These are phyloP conservation scores for Pythium brassicae DNA, from an alignment of 352 stramenopile species.

Conservation along the genomic window DNA sequence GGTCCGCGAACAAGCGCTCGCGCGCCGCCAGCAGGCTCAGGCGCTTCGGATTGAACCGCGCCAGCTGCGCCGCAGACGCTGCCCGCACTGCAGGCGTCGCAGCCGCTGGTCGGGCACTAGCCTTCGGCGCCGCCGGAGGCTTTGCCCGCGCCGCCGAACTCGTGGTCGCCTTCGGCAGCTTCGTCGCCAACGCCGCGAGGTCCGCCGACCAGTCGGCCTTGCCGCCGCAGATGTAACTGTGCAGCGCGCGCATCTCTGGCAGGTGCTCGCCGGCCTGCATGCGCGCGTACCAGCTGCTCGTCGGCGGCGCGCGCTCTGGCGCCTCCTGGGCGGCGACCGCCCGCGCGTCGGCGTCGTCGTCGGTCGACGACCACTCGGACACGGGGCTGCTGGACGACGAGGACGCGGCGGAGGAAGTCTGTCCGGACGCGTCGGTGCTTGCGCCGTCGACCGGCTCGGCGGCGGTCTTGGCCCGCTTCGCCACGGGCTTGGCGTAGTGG, in stretches of 20 bases:
- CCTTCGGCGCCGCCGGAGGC: neutral
- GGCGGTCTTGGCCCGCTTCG: slow-evolving; percentile 9
- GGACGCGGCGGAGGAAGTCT: slow-evolving; percentile 10
- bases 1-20: slow-evolving; percentile 37
- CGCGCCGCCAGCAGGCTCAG: slow-evolving; percentile 56
- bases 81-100: neutral
- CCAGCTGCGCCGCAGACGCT: slow-evolving; percentile 9
- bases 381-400: slow-evolving; percentile 34
- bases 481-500: slow-evolving; percentile 14
- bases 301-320: slow-evolving; percentile 17
- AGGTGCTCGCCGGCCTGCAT: slow-evolving; percentile 44
- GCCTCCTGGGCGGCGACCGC: slow-evolving; percentile 11
- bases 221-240: slow-evolving; percentile 67
- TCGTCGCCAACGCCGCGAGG: slow-evolving; percentile 16
- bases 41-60: slow-evolving; percentile 30
- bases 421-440: slow-evolving; percentile 1
- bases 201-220: slow-evolving; percentile 54
- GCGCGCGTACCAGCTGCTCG: slow-evolving; percentile 49
- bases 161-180: slow-evolving; percentile 3
- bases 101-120: neutral
- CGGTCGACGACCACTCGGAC: slow-evolving; percentile 40
- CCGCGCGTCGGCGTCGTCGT: slow-evolving; percentile 28
- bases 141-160: neutral
- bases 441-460: neutral
- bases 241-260: slow-evolving; percentile 36